Percentiles rank a stretch among this genome's conserved stretches.
Evolutionary conservation across 345 rosid species (phyloP).

Genomic region (Toxicodendron radicans): DNA sequence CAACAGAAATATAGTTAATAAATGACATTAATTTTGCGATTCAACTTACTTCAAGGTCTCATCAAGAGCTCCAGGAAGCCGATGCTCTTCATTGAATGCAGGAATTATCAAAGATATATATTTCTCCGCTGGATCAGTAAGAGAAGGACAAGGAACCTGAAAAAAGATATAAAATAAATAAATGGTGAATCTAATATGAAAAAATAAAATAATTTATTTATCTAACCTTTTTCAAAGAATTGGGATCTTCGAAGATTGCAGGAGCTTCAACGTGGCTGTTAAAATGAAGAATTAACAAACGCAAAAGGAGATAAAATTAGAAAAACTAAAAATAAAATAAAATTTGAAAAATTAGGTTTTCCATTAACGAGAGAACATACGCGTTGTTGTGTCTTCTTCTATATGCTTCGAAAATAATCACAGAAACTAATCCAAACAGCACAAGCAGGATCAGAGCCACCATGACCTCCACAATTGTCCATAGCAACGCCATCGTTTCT

Average conservation of each 20-base stretch:
- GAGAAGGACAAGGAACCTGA: slow-evolving; percentile 70
- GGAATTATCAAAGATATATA: slow-evolving; percentile 86
- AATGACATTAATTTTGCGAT: neutral
- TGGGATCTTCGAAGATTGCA: slow-evolving; percentile 78
- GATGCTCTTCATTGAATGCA: slow-evolving; percentile 85
- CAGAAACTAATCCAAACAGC: slow-evolving; percentile 36
- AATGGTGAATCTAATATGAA: neutral
- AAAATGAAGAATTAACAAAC: slow-evolving; percentile 9
- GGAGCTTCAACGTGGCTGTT: slow-evolving; percentile 60
- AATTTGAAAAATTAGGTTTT: neutral
- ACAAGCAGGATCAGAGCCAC: slow-evolving; percentile 30
- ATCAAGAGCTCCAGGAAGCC: slow-evolving; percentile 87
- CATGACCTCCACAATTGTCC: slow-evolving; percentile 38
- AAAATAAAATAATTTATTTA: no score
- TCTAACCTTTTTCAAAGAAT: slow-evolving; percentile 63
- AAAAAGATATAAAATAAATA: neutral
- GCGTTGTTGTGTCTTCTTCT: slow-evolving; percentile 60
- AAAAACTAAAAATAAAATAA: neutral
- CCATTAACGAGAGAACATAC: slow-evolving; percentile 29
- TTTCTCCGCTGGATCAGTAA: slow-evolving; percentile 75
- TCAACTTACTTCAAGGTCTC: slow-evolving; percentile 81
- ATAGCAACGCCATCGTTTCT: slow-evolving; percentile 46
- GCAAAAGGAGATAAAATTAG: neutral
- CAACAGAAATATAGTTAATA: no score
- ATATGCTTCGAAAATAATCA: slow-evolving; percentile 58